phyloP scores from a whole-genome alignment of 2,329 filamentous ascomycete genomes.

The Fusarium hostae region DNA sequence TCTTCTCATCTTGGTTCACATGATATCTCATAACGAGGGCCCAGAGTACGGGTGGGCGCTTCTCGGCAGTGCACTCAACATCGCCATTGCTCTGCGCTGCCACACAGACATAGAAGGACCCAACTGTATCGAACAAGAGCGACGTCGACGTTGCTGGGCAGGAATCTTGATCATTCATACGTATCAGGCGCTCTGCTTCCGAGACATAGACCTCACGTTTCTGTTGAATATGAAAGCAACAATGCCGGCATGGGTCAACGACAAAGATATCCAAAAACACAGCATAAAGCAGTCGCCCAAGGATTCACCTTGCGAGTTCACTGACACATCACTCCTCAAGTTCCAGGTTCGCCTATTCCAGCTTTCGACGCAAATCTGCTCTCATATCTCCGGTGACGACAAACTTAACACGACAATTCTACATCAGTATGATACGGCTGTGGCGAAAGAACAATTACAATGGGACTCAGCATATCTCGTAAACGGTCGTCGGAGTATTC shows the following conservation, averaged over 20 bases:
- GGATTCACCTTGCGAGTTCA: not conserved
- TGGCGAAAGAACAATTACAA: not conserved
- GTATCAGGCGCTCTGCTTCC: conserved; percentile 3
- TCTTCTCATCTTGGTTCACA: conserved; percentile 7
- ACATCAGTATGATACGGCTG: not conserved
- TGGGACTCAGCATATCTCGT: conserved; percentile 3
- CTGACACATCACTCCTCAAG: not conserved
- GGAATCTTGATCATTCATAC: conserved; percentile 5
- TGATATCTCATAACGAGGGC: conserved; percentile 7
- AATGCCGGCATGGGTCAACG: conserved; percentile 12
- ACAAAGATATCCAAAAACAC: not conserved
- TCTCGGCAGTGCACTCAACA: conserved; percentile 7
- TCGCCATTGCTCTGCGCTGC: not conserved
- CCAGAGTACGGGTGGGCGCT: conserved; percentile 16
- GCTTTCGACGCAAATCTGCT: not conserved
- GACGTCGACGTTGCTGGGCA: not conserved
- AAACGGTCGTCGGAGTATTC: not conserved
- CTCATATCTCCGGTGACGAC: not conserved
- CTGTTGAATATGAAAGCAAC: conserved; percentile 11
- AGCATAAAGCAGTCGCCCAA: not conserved
- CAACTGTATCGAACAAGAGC: not conserved
- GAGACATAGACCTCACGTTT: conserved; percentile 10
- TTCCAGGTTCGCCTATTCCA: conserved; percentile 4
- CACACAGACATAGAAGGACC: not conserved
- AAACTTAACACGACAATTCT: not conserved